Evolutionary conservation across 768 basidiomycete species (phyloP).

Genomic region (Xerocomus spinulosus): DNA sequence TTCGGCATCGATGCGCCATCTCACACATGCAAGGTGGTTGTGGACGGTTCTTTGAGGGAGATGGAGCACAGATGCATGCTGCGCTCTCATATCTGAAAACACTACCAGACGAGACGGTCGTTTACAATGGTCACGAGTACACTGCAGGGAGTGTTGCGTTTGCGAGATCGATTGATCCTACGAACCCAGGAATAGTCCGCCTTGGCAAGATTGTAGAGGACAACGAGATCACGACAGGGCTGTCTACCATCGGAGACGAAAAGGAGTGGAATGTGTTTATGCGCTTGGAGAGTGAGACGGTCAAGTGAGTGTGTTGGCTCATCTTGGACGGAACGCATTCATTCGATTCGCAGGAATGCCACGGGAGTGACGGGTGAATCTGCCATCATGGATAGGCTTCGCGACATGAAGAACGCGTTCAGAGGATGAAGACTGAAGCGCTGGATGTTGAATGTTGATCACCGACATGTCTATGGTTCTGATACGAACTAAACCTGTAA

Average conservation of each 20-base stretch:
- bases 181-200: conserved; percentile 54
- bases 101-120: conserved; percentile 74
- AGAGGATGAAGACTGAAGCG: conserved; percentile 52
- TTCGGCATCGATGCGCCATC: background rate
- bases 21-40: conserved; percentile 57
- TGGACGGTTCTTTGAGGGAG: conserved; percentile 93
- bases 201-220: conserved; percentile 54
- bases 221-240: conserved; percentile 67
- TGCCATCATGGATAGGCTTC: conserved; percentile 66
- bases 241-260: conserved; percentile 89
- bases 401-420: conserved; percentile 83
- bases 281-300: conserved; percentile 60
- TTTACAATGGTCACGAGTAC: conserved; percentile 93
- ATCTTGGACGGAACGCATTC: background rate
- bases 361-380: conserved; percentile 41
- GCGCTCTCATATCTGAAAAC: conserved; percentile 64
- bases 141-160: conserved; percentile 72
- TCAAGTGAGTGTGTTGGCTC: conserved; percentile 48
- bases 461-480: no score
- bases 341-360: conserved; percentile 40
- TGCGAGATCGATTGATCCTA: conserved; percentile 57
- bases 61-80: conserved; percentile 71
- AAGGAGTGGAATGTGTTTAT: conserved; percentile 96
- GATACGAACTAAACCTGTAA: background rate
- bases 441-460: no score